Evolutionary conservation across 2,329 filamentous ascomycete genomes (phyloP), one percentile per base, ranked within the genome.

Genomic region (Remersonia thermophila): DNA sequence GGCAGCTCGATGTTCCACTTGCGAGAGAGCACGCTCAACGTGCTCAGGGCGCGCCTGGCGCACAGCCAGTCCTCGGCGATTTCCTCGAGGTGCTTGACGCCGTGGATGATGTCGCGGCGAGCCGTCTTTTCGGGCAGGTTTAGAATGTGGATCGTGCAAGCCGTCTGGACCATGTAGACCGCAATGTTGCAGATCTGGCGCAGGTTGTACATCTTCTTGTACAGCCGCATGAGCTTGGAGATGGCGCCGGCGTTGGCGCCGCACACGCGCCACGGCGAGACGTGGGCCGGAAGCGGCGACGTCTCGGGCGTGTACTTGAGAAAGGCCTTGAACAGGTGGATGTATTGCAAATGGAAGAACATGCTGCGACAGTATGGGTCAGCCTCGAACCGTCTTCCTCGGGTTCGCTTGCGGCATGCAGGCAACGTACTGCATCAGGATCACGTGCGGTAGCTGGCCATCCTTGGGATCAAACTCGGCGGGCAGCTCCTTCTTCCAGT

Each of bases 101-200:
- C 86, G 49, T 95, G 87, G 4, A 83, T 80, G 29, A 98, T 83
- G 56, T 96, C 89, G 48, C 89, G 69, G 50, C 77, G 80, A 4
- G 91, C 85, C 20, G 83, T 91, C 61, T 91, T 94, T 48, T 95
- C 87, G 0, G 87, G 87, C 1, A 96, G 65, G 47, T 95, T 95
- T 26, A 98, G 74, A 14, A 98, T 64, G 51, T 96, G 91, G 27
- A 96, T 93, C 0, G 86, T 95, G 54, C 86, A 94, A 20, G 91
- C 87, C 4, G 85, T 91, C 56, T 96, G 89, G 0, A 83, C 71
- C 60, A 96, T 95, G 57, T 98, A 98, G 1, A 96, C 86, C 3
- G 83, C 87, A 49, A 96, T 85, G 52, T 96, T 96, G 61, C 84
- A 93, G 25, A 98, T 94, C 55, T 96, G 89, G 4, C 85, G 77